Base-by-base conservation (phyloP, 148 eudicot genomes). In the Diospyros kaki region DNA sequence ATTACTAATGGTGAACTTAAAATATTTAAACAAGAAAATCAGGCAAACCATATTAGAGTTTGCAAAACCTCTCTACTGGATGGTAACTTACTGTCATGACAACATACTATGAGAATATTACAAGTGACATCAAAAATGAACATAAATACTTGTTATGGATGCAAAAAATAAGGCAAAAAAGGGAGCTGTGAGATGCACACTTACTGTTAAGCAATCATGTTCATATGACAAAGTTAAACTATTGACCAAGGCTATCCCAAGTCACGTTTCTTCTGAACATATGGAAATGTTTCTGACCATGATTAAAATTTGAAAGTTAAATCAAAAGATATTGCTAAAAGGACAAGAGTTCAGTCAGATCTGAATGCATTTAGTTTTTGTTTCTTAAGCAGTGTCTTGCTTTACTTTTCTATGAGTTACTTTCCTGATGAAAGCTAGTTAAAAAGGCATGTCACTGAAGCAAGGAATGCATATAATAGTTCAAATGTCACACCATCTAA, bases 41-140 rank as follows among this genome's bases (percentile, higher is more conserved):
- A 48, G 61, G 67, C 7, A 54, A 42, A 28, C 41, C 1, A 60
- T 41, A 61, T n/a, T 13, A 38, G 4, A 13, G 48, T 60, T 38
- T 61, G 58, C 54, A 73, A 46, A 72, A 44, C 43, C 39, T 58
- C 42, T 14, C 50, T 71, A 72, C 59, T 50, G 64, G 55, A 45
- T 28, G 44, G 60, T 18, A 40, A 15, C 53, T 58, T 58, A 65
- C 2, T 44, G 64, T 43, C 45, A 28, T 12, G 4, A 62, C 18
- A 28, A 60, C 44, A 18, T 59, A 28, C 1, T 59, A 60, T 6
- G 6, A 38, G 15, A 48, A 28, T 18, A 18, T 46, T 48, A 18
- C 3, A 28, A 28, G 28, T 9, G 17, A 45, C 54, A 45, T 12
- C 14, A 18, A 58, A 46, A 59, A 10, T 17, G 13, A 62, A 59